Evolutionary conservation across 2,329 filamentous ascomycete species (phyloP), one percentile per base, ranked within the genome.

Genomic region (Ceratocystis cubensis): DNA sequence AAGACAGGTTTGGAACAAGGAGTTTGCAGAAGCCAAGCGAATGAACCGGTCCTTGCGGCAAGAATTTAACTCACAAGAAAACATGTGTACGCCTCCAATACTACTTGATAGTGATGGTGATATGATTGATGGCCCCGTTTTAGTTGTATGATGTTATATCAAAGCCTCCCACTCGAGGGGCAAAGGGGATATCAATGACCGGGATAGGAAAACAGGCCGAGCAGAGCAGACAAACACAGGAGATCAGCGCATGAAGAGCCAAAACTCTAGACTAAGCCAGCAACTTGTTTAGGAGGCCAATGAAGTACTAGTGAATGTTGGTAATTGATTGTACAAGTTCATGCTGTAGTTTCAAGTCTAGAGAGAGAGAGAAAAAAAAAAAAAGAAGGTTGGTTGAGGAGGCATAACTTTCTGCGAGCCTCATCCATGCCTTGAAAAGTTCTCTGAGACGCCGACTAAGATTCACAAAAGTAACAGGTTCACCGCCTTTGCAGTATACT

Each of bases 11-110:
- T 59, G 53, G 53, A 59, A 59, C 53, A 25, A 37, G 53, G 33
- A 59, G 53, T 59, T 33, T 59, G 53, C 53, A 59, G 53, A 59
- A 59, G 53, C 28, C 53, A 59, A 33, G 28, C 53, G 22, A 59
- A 59, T 59, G 25, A 59, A 33, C 53, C 53, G 13, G 53, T 59
- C 15, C 7, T 59, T 37, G 53, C 28, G 28, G 53, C 17, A 33
- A 59, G 53, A 33, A 33, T 59, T 25, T 25, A 59, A 30, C 28
- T 17, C 10, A 25, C 25, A 33, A 30, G 53, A 25, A 59, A 3
- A 59, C 53, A 53, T 22, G 33, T 22, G 13, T 22, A 3, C 20
- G 33, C 28, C 28, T 59, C 15, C 53, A 59, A 59, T 59, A 6
- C 53, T 59, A 59, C 53, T 59, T 7, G 28, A 33, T 6, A 20